Conservation (phyloP, 176 grass and related monocot genomes). For the Oryza meyeriana region DNA sequence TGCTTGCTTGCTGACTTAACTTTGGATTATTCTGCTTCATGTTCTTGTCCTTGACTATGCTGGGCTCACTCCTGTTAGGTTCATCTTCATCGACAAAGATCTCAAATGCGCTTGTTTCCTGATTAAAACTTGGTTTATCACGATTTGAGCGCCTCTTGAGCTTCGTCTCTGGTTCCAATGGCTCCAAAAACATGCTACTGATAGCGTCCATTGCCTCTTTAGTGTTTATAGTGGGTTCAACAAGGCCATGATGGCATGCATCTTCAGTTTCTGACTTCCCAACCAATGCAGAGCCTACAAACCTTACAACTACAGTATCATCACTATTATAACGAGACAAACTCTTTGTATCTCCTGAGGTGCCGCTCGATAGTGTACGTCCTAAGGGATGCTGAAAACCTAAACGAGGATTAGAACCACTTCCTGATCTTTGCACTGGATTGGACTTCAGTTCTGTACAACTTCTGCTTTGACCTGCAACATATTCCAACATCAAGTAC, state of each 20-base stretch:
- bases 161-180: conserved; percentile 66
- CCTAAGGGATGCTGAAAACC: conserved; percentile 21
- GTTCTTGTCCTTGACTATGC: conserved; percentile 11
- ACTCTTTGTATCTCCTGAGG: conserved; percentile 39
- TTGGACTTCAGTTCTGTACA: conserved; percentile 30
- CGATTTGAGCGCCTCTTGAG: conserved; percentile 58
- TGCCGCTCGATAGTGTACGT: conserved; percentile 31
- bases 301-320: conserved; percentile 82
- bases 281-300: conserved; percentile 83
- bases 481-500: conserved; percentile 13
- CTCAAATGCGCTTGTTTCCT: conserved; percentile 57
- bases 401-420: conserved; percentile 24
- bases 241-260: conserved; percentile 85
- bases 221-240: conserved; percentile 88
- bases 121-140: conserved; percentile 45
- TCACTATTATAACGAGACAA: conserved; percentile 49
- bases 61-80: conserved; percentile 19
- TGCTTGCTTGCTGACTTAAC: conserved; percentile 44
- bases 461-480: conserved; percentile 37
- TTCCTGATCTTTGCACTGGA: conserved; percentile 39
- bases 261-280: conserved; percentile 91
- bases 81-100: conserved; percentile 86
- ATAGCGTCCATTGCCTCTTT: conserved; percentile 88
- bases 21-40: conserved; percentile 34
- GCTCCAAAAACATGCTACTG: conserved; percentile 86